Percentiles rank a stretch among this genome's conserved stretches.
phyloP scores from a whole-genome alignment of 2,329 filamentous ascomycete species.

The Fusarium sp. region DNA sequence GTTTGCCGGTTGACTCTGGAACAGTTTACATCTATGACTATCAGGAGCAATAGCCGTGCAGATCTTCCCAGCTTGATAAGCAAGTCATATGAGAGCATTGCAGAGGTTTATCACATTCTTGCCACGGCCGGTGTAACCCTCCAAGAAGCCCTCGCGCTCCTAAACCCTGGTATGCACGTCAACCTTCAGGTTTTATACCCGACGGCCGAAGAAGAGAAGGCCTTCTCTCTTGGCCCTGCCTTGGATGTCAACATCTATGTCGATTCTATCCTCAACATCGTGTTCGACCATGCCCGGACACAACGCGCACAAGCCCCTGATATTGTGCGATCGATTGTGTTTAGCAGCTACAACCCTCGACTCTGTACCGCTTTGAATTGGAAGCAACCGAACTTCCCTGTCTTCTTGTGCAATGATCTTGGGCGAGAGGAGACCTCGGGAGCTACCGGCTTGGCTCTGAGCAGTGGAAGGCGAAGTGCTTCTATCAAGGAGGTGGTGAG shows the following conservation, averaged over 20 bases:
- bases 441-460: constrained; percentile 56
- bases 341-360: constrained; percentile 91
- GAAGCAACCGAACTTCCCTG: constrained; percentile 99
- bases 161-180: constrained; percentile 85
- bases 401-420: constrained; percentile 94
- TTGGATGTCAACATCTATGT: constrained; percentile 88
- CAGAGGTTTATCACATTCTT: constrained; percentile 78
- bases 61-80: constrained; percentile 60
- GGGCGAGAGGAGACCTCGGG: constrained; percentile 69
- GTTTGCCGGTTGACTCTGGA: constrained; percentile 82
- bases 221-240: constrained; percentile 77
- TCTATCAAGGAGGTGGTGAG: constrained; percentile 96
- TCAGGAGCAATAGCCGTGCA: constrained; percentile 57
- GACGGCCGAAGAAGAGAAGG: constrained; percentile 77
- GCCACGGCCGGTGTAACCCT: constrained; percentile 84
- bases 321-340: constrained; percentile 87
- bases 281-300: constrained; percentile 89
- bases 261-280: constrained; percentile 84
- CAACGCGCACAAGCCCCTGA: constrained; percentile 74
- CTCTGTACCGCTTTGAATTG: constrained; percentile 96
- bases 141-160: constrained; percentile 77
- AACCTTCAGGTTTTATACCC: constrained; percentile 95
- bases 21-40: constrained; percentile 73
- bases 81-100: constrained; percentile 67
- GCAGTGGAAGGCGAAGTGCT: constrained; percentile 78